phyloP scores from a whole-genome alignment of 768 basidiomycete species.

The Auriscalpium microsporum region DNA sequence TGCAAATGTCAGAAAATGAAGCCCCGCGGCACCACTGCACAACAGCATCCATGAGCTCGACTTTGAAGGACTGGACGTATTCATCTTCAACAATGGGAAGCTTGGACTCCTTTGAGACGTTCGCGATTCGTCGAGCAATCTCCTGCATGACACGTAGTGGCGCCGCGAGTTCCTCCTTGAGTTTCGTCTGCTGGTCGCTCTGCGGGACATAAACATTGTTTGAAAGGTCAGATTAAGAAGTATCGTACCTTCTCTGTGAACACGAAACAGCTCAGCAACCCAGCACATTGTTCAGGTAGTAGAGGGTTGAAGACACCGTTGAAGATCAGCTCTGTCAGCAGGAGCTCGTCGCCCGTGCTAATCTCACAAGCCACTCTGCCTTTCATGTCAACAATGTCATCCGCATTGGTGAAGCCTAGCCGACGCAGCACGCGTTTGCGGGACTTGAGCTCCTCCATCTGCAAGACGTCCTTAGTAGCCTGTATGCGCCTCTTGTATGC shows the following conservation, averaged over 20 bases:
- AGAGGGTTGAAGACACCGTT: conserved; percentile 92
- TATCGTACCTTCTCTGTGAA: conserved; percentile 84
- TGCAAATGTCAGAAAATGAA: conserved; percentile 92
- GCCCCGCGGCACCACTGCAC: conserved; percentile 98
- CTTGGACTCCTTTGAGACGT: conserved; percentile 91
- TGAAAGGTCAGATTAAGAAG: neutral
- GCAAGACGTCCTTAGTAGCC: conserved; percentile 84
- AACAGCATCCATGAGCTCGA: conserved; percentile 97
- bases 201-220: conserved; percentile 20
- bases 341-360: conserved; percentile 90
- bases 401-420: conserved; percentile 78
- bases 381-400: conserved; percentile 96
- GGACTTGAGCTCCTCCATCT: conserved; percentile 93
- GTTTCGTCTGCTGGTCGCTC: conserved; percentile 79
- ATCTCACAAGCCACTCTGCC: conserved; percentile 98
- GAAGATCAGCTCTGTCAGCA: conserved; percentile 95
- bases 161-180: conserved; percentile 89
- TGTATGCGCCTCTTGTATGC: conserved; percentile 79
- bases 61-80: conserved; percentile 95
- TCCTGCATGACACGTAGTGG: conserved; percentile 95
- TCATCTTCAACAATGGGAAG: conserved; percentile 84
- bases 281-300: conserved; percentile 86
- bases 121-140: conserved; percentile 90
- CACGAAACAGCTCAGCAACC: conserved; percentile 94
- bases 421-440: conserved; percentile 91